Evolutionary conservation across 2,329 filamentous ascomycete species (phyloP).

Genomic region (Allantophomopsis cytisporea): DNA sequence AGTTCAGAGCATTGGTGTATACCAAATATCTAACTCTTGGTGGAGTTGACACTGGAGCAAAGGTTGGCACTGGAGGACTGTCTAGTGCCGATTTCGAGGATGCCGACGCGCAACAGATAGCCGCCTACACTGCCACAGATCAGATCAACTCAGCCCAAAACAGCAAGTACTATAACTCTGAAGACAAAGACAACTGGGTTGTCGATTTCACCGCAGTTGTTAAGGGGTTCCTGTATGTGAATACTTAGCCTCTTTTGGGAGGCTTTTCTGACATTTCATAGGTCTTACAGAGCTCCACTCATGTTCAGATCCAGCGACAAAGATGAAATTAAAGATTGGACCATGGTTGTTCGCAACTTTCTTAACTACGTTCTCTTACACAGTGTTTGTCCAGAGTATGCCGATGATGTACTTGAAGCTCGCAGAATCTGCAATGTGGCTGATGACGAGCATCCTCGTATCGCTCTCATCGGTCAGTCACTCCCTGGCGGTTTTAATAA

Average conservation of each 20-base stretch:
- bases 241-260: no score
- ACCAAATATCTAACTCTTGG: constrained; percentile 72
- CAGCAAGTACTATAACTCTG: constrained; percentile 34
- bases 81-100: constrained; percentile 45
- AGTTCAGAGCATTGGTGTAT: constrained; percentile 50
- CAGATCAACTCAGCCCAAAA: constrained; percentile 31
- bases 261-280: constrained; percentile 13
- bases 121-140: constrained; percentile 49
- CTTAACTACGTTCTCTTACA: constrained; percentile 78
- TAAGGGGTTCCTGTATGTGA: constrained; percentile 61
- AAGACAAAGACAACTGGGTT: constrained; percentile 43
- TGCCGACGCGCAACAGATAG: constrained; percentile 50
- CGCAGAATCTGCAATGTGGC: constrained; percentile 53
- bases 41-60: constrained; percentile 53
- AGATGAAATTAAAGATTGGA: constrained; percentile 40
- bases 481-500: constrained; percentile 73
- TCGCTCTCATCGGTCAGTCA: constrained; percentile 31
- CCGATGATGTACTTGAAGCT: constrained; percentile 50
- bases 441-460: constrained; percentile 49
- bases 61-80: constrained; percentile 49
- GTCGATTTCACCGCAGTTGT: constrained; percentile 73
- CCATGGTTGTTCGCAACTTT: constrained; percentile 68
- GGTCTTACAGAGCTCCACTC: constrained; percentile 40
- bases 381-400: constrained; percentile 74
- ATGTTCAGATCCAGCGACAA: constrained; percentile 40